Conservation (phyloP, 2,329 filamentous ascomycete species). For the Sporothrix protearum region DNA sequence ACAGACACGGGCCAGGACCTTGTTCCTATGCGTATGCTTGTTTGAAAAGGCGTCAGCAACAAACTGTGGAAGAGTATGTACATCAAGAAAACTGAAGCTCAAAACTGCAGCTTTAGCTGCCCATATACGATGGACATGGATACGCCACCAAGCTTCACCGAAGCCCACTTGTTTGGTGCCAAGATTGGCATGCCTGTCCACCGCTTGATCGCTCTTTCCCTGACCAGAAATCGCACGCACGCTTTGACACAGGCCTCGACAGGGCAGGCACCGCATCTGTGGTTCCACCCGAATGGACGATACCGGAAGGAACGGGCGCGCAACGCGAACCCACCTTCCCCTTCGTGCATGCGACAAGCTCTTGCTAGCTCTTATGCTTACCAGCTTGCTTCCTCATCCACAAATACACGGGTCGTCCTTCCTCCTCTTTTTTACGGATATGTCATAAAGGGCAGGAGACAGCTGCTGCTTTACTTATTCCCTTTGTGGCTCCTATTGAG, state of each 20-base stretch:
- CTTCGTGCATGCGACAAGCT: not conserved
- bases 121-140: too few species aligned
- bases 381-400: not conserved
- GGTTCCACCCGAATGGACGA: not conserved
- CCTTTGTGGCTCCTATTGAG: not conserved
- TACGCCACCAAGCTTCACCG: not conserved
- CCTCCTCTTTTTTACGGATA: not conserved
- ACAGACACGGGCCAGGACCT: not conserved
- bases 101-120: not conserved
- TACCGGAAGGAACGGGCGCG: conserved; percentile 13
- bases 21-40: not conserved
- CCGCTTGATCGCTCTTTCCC: conserved; percentile 13
- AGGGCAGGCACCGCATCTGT: not conserved
- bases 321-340: not conserved
- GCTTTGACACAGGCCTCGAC: not conserved
- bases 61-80: too few species aligned
- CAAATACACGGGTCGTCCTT: not conserved
- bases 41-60: not conserved
- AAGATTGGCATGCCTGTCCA: not conserved
- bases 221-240: not conserved
- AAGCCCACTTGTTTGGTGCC: not conserved
- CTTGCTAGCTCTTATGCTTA: not conserved
- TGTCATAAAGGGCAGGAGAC: not conserved
- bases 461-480: not conserved
- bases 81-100: not conserved